A percentile compares a stretch with the other conserved stretches of the same genome.
Evolutionary conservation across 352 stramenopile genomes (phyloP).

Genomic region (Globisporangium megalacanthum): DNA sequence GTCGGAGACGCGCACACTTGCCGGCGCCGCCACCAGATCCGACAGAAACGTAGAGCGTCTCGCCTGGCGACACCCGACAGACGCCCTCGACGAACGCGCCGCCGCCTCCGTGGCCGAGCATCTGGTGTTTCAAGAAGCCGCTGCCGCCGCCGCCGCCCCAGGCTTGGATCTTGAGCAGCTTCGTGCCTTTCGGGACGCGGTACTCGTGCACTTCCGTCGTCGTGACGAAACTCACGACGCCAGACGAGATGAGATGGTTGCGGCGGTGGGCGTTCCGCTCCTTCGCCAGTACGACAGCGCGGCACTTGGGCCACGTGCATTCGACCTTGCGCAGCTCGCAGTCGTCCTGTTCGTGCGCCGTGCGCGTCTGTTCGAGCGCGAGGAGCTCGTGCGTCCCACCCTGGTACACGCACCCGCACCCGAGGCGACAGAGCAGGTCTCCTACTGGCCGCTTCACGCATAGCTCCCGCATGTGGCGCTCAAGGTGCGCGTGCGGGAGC

Average conservation of each 20-base stretch:
- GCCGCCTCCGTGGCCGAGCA: slow-evolving; percentile 47
- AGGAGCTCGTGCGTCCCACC: slow-evolving; percentile 56
- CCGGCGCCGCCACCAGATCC: slow-evolving; percentile 41
- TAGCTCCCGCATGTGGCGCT: slow-evolving; percentile 45
- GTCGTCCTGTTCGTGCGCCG: slow-evolving; percentile 66
- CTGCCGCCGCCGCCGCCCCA: slow-evolving; percentile 72
- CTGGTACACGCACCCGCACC: slow-evolving; percentile 49
- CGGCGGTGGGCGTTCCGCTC: slow-evolving; percentile 60
- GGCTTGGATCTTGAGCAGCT: slow-evolving; percentile 60
- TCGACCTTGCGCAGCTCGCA: slow-evolving; percentile 57
- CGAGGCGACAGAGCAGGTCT: slow-evolving; percentile 49
- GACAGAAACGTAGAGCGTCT: slow-evolving; percentile 60
- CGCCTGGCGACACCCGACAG: slow-evolving; percentile 51
- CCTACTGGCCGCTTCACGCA: slow-evolving; percentile 60
- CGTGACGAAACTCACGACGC: slow-evolving; percentile 56
- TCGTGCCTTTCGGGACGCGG: slow-evolving; percentile 58
- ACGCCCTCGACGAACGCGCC: slow-evolving; percentile 66
- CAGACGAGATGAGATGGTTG: slow-evolving; percentile 51
- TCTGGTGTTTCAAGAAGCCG: slow-evolving; percentile 43
- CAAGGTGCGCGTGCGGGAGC: slow-evolving; percentile 38
- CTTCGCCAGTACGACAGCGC: slow-evolving; percentile 37
- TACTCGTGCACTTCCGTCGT: slow-evolving; percentile 53
- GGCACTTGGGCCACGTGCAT: slow-evolving; percentile 71
- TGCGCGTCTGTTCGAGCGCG: slow-evolving; percentile 53
- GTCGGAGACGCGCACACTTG: slow-evolving; percentile 36